Percentiles rank a stretch among this genome's conserved stretches.
These are phyloP conservation scores for Fusarium protoensiforme DNA, from an alignment of 2,329 filamentous ascomycete species.

Conservation along the genomic window DNA sequence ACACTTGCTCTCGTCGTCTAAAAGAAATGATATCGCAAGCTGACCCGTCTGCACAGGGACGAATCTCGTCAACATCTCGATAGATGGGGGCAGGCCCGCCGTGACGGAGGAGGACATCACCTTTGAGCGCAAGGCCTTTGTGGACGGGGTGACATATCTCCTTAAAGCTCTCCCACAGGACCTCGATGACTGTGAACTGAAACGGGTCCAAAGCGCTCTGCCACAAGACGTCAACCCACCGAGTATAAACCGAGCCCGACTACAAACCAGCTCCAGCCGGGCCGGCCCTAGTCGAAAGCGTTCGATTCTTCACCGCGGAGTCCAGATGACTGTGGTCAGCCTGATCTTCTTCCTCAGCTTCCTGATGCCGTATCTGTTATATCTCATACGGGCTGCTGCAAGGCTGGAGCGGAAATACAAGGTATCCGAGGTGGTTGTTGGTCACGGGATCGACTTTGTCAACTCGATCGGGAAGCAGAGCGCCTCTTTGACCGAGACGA, in stretches of 20 bases:
- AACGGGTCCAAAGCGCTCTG: constrained; percentile 46
- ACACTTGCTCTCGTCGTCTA: background rate
- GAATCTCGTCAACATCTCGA: constrained; percentile 43
- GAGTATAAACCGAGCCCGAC: background rate
- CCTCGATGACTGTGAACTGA: constrained; percentile 64
- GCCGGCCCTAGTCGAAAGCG: constrained; percentile 26
- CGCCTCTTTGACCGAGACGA: constrained; percentile 65
- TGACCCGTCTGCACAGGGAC: constrained; percentile 34
- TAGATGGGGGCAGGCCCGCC: constrained; percentile 42
- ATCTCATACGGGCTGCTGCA: constrained; percentile 64
- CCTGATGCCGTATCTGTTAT: constrained; percentile 69
- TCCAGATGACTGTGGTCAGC: constrained; percentile 67
- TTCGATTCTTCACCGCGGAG: constrained; percentile 68
- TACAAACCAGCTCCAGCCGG: constrained; percentile 1
- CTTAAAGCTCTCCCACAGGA: constrained; percentile 70
- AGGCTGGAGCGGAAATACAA: constrained; percentile 74
- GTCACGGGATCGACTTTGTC: constrained; percentile 70
- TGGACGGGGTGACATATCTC: constrained; percentile 72
- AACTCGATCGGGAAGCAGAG: constrained; percentile 65
- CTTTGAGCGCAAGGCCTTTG: constrained; percentile 68
- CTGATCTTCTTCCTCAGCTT: constrained; percentile 70
- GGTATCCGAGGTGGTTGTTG: constrained; percentile 78
- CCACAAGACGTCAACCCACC: constrained; percentile 33
- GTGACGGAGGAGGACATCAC: constrained; percentile 36
- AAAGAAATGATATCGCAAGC: background rate